Base-by-base conservation (phyloP, 805 yeast genomes). In the Teunomyces gatunensis region DNA sequence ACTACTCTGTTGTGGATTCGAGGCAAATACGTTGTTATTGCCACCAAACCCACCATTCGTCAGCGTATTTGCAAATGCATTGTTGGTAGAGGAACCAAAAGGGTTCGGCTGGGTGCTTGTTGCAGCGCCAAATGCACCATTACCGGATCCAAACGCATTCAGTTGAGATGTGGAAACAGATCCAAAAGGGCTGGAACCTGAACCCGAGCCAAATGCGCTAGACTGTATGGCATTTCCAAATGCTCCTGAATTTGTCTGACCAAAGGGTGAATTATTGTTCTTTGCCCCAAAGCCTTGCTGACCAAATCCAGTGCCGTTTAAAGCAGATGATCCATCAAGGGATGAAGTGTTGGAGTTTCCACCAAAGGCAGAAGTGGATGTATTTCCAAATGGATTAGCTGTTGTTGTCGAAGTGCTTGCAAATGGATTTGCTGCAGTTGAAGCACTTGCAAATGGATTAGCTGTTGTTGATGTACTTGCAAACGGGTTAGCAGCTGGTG, bases 31-130 rank as follows among this genome's bases (percentile, higher is more conserved):
- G 10, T 15, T 15, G 10, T 13, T 29, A 18, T 18, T 5, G 57
- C 44, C 40, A 5, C 23, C 3, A 34, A 34, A 21, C 27, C 27
- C 27, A 9, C 27, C 11, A 25, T 25, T 25, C 27, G 27, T 25
- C 11, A n/a, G 11, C 6, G 36, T 10, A 28, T 49, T 45, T 11
- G 55, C 60, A 48, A 53, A 52, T 23, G 57, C 44, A 18, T 54
- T 29, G 46, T 52, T 33, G 15, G 39, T 46, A 25, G 39, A 45
- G 1, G 51, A 36, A 10, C 56, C 65, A 43, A 58, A 58, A 4
- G 53, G 56, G 17, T 37, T 37, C 28, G 13, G 28, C 21, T 21
- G 39, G 39, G 39, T 20, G 13, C 13, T 11, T 12, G 29, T 9
- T 21, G 28, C 29, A 4, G 40, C 29, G 11, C 40, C 40, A 37